Conservation (phyloP, 345 rosid species). For the Heritiera fomes region DNA sequence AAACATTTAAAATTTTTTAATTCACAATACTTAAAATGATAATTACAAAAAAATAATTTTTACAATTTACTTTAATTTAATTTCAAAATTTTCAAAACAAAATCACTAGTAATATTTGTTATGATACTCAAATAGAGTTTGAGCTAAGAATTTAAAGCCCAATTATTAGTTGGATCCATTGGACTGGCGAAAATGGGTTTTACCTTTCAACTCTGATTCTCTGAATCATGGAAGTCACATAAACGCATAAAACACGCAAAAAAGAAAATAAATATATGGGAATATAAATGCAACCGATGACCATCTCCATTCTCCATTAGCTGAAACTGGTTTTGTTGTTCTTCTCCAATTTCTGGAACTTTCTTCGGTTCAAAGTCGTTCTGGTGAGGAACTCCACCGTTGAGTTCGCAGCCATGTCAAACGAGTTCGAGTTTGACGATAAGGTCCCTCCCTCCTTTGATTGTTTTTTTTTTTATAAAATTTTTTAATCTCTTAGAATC, state of each 20-base stretch:
- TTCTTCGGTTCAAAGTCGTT: conserved; percentile 9
- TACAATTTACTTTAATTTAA: too few relatives aligned
- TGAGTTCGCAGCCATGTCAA: conserved; percentile 28
- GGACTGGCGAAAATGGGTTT: not conserved
- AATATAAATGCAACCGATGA: not conserved
- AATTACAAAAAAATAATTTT: too few relatives aligned
- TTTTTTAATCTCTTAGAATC: not conserved
- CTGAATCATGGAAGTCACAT: not conserved
- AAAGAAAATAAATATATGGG: not conserved
- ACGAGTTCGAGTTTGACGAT: conserved; percentile 27
- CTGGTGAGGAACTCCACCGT: conserved; percentile 15
- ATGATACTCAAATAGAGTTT: not conserved
- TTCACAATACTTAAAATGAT: too few relatives aligned
- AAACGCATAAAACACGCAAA: not conserved
- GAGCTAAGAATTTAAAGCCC: not conserved
- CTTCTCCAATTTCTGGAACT: conserved; percentile 15
- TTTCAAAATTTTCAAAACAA: too few relatives aligned
- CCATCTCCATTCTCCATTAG: not conserved
- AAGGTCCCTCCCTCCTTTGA: conserved; percentile 27
- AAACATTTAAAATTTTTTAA: too few relatives aligned
- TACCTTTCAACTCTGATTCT: not conserved
- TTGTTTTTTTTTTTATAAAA: not conserved
- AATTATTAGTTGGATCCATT: not conserved
- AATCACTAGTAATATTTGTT: too few relatives aligned
- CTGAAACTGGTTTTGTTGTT: not conserved